Conservation (phyloP, 2,329 filamentous ascomycete genomes). For the Colletotrichum sp. region DNA sequence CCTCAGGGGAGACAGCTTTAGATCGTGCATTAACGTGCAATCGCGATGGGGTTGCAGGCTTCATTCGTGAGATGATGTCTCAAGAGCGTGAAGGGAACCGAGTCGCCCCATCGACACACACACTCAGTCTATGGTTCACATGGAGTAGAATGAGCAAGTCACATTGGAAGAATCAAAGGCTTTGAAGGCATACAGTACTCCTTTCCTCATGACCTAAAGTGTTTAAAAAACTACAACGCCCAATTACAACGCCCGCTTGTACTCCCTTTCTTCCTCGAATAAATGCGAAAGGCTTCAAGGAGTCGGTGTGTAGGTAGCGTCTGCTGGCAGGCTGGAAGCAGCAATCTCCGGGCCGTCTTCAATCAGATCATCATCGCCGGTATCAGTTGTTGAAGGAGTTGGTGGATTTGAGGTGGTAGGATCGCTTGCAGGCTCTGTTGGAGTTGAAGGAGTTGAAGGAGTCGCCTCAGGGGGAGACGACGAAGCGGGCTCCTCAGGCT, state of each 20-base stretch:
- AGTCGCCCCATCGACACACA: no score
- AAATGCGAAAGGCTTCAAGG: neutral
- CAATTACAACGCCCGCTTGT: neutral
- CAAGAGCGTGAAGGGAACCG: neutral
- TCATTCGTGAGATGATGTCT: neutral
- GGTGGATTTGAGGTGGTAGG: neutral
- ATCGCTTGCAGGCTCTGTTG: neutral
- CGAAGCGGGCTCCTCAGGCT: neutral
- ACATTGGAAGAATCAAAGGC: no score
- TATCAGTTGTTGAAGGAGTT: neutral
- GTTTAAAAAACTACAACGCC: neutral
- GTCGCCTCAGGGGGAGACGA: neutral
- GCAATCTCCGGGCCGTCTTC: neutral
- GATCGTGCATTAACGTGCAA: neutral
- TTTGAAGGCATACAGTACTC: no score
- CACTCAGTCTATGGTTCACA: no score
- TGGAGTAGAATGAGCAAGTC: no score
- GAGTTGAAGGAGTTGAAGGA: neutral
- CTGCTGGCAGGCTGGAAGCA: neutral
- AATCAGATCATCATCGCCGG: neutral
- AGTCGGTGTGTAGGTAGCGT: neutral
- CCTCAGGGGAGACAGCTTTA: neutral
- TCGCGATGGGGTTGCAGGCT: neutral
- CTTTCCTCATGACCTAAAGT: no score
- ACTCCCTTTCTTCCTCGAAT: neutral